Percentiles rank a stretch among this genome's conserved stretches.
phyloP scores from a whole-genome alignment of 2,329 filamentous ascomycete species.

The Apiospora arundinis region DNA sequence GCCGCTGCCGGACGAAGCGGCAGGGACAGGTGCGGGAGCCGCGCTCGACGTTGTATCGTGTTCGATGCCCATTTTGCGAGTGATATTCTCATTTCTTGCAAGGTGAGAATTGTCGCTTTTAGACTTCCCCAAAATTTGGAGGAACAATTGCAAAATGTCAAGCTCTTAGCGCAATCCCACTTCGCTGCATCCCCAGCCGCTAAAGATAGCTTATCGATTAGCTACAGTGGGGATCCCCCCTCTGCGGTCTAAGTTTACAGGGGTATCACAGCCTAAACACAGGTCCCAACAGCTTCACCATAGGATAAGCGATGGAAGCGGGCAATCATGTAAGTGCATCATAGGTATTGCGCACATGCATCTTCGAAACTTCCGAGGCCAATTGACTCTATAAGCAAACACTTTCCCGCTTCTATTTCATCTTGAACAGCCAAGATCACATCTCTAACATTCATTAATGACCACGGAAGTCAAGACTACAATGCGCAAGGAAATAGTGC shows the following conservation, averaged over 20 bases:
- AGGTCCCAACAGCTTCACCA: neutral
- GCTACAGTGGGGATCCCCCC: neutral
- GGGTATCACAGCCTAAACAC: neutral
- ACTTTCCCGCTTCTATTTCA: neutral
- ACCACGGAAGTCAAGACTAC: neutral
- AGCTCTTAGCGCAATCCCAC: conserved; percentile 6
- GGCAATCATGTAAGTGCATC: neutral
- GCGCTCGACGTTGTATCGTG: conserved; percentile 26
- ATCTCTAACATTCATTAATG: too few species aligned
- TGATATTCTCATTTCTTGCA: conserved; percentile 31
- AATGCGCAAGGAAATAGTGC: conserved; percentile 9
- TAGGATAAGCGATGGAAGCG: neutral
- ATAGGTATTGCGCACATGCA: too few species aligned
- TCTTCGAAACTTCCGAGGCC: neutral
- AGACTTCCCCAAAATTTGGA: conserved; percentile 1
- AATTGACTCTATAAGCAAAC: neutral
- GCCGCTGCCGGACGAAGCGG: conserved; percentile 10
- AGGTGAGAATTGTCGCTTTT: neutral
- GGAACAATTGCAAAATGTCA: conserved; percentile 12
- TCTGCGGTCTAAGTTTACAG: neutral
- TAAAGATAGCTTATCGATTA: conserved; percentile 19
- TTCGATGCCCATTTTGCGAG: conserved; percentile 34
- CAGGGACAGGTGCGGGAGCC: conserved; percentile 20
- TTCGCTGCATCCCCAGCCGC: neutral
- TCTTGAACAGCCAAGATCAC: neutral